A percentile compares a stretch with the other conserved stretches of the same genome.
Conservation (phyloP, 179 eudicot genomes). For the Vitellaria paradoxa region DNA sequence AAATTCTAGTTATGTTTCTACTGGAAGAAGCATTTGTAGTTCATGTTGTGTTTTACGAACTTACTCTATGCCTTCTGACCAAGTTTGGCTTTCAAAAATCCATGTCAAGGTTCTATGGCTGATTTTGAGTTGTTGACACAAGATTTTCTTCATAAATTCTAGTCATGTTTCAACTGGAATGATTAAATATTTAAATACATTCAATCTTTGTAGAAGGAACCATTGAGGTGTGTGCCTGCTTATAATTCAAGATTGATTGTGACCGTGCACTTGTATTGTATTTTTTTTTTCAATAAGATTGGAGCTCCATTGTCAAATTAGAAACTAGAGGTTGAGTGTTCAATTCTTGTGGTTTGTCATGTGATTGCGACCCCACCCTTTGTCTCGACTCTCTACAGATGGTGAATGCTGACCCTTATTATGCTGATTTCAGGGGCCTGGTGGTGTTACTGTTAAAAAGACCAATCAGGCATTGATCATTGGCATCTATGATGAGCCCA, state of each 20-base stretch:
- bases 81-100: background rate
- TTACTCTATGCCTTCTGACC: background rate
- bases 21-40: no score
- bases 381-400: background rate
- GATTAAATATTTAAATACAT: background rate
- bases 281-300: background rate
- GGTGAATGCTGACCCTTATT: background rate
- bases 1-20: no score
- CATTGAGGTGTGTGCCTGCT: background rate
- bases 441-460: conserved; percentile 42
- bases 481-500: conserved; percentile 46
- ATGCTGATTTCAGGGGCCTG: conserved; percentile 32
- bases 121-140: background rate
- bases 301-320: background rate
- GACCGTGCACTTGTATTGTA: background rate
- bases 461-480: conserved; percentile 32
- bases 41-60: no score
- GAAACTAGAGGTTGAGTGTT: background rate
- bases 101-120: background rate
- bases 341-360: background rate
- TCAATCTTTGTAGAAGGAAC: background rate
- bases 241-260: background rate
- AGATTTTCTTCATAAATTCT: background rate
- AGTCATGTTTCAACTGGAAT: background rate
- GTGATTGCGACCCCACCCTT: background rate